Evolutionary conservation across 768 basidiomycete genomes (phyloP), one percentile per base, ranked within the genome.

Genomic region (Phaeotremella fagi): DNA sequence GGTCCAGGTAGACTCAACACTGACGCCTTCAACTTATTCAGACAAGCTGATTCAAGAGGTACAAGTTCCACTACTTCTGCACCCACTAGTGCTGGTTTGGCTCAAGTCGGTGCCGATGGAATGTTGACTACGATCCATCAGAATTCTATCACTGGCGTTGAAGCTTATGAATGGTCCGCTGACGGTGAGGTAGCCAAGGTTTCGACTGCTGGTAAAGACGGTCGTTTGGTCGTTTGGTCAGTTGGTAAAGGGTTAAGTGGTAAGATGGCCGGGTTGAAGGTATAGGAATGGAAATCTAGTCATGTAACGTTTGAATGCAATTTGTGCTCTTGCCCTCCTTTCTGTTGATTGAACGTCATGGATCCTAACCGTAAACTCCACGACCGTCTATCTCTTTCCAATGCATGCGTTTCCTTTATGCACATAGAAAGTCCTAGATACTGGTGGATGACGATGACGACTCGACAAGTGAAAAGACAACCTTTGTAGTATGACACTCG

Each of bases 111-210:
- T 3, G 71, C 74, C 3, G 84, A 86, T 66, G 88, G 87, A 2
- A 88, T 92, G 70, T 76, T 94, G 47, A 77, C 81, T 66, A 98
- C 95, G 14, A 81, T 95, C 45, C 95, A 98, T 71, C 95, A 98
- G 80, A 99, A 99, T 78, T 95, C 92, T 31, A 95, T 99, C 75
- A 97, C 90, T n/a, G 85, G 80, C 61, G 80, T 98, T 35, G 78
- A 90, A 52, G 78, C 87, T 24, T 95, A 87, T 66, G 85, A 85
- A 57, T 76, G 75, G 59, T 78, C 76, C 1, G 60, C 66, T 2
- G 79, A 78, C 12, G 84, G 82, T 0, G 75, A 77, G 1, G 85
- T 97, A 3, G 78, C 76, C 43, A 82, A 82, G 66, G 85, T 99
- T 56, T 90, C 87, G 72, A 95, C 92, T 18, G 85, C 85, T 15